Percentiles rank a stretch among this genome's conserved stretches.
Conservation (phyloP, 2,329 filamentous ascomycete genomes). For the Trichoderma lentiforme region DNA sequence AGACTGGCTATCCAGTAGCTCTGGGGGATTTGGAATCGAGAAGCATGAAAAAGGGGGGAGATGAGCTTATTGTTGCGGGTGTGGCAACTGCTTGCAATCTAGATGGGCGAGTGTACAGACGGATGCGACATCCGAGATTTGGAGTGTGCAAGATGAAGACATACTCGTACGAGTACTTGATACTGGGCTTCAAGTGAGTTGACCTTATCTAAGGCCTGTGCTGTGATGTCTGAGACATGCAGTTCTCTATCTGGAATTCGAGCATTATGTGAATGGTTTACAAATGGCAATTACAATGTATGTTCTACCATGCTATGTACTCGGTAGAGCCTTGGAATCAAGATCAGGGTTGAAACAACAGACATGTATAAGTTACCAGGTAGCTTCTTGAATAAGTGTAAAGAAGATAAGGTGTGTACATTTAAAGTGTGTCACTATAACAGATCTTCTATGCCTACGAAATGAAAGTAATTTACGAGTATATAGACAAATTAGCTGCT, state of each 20-base stretch:
- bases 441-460: background rate
- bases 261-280: constrained; percentile 1
- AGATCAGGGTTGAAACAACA: background rate
- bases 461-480: background rate
- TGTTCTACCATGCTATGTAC: background rate
- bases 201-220: background rate
- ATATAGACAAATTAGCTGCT: background rate
- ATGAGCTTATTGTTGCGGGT: background rate
- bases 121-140: constrained; percentile 3
- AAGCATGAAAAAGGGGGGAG: background rate
- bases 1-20: background rate
- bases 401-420: background rate
- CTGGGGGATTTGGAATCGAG: background rate
- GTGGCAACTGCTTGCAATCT: background rate
- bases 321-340: background rate
- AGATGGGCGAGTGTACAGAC: background rate
- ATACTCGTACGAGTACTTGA: background rate
- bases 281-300: background rate
- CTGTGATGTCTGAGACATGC: background rate
- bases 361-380: background rate
- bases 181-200: background rate
- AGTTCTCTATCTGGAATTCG: background rate
- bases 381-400: background rate
- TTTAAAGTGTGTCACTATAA: background rate
- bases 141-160: background rate